phyloP scores from a whole-genome alignment of 2,329 filamentous ascomycete genomes.

The Ophiostoma himal-ulmi region DNA sequence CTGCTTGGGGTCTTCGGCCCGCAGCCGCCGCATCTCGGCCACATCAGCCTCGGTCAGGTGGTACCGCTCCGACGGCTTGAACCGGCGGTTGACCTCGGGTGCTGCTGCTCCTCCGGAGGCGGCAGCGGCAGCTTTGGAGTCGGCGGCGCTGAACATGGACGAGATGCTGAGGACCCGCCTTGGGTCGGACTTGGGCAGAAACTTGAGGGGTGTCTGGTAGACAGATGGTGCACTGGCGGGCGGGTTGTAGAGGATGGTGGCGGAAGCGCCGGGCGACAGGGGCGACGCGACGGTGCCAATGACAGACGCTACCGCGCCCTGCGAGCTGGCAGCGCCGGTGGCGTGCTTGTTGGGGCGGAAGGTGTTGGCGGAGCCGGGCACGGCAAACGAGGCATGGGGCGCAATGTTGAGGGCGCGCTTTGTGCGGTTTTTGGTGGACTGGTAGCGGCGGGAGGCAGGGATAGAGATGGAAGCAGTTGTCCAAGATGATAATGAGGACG shows the following conservation, averaged over 20 bases:
- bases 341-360: conserved; percentile 28
- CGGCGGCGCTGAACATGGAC: conserved; percentile 35
- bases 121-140: conserved; percentile 18
- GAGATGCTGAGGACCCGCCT: conserved; percentile 46
- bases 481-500: conserved; percentile 15
- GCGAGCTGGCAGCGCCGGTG: conserved; percentile 2
- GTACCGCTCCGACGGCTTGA: conserved; percentile 32
- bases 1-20: conserved; percentile 45
- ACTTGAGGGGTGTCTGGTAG: conserved; percentile 60
- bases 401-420: conserved; percentile 54
- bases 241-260: conserved; percentile 46
- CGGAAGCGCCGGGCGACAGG: conserved; percentile 28
- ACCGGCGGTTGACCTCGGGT: conserved; percentile 13
- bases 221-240: conserved; percentile 46
- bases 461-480: neutral
- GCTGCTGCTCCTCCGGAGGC: neutral
- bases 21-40: conserved; percentile 53
- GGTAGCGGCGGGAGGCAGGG: conserved; percentile 36
- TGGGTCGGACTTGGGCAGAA: conserved; percentile 54
- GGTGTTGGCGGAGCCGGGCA: neutral
- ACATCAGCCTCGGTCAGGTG: conserved; percentile 53
- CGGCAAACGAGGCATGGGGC: conserved; percentile 54
- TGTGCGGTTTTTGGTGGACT: conserved; percentile 48
- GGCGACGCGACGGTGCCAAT: neutral
- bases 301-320: conserved; percentile 14